These are phyloP conservation scores for Rhododendron molle DNA, from an alignment of 148 eudicot genomes.

Conservation along the genomic window DNA sequence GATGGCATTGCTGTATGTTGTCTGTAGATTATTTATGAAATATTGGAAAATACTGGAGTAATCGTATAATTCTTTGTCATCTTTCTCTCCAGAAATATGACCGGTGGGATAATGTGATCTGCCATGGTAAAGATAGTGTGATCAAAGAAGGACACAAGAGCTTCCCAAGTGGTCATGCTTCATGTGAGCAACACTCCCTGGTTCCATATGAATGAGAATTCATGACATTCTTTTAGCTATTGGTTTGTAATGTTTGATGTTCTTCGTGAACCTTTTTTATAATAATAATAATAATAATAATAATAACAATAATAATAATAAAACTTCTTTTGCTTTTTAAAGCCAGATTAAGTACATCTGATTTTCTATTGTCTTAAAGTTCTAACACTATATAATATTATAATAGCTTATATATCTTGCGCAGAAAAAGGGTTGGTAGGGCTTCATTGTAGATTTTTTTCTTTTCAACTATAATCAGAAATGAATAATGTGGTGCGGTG, in stretches of 20 bases:
- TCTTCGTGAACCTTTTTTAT: neutral
- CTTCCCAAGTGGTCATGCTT: constrained; percentile 92
- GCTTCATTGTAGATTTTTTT: neutral
- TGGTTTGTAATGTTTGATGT: neutral
- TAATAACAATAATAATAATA: too few relatives aligned
- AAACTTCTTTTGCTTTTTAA: neutral
- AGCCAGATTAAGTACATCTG: neutral
- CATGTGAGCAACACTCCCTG: constrained; percentile 44
- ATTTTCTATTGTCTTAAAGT: neutral
- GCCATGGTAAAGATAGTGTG: constrained; percentile 40
- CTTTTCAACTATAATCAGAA: neutral
- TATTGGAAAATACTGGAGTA: neutral
- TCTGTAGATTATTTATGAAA: neutral
- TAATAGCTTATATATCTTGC: neutral
- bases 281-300: too few relatives aligned
- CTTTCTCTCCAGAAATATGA: constrained; percentile 32
- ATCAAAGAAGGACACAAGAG: constrained; percentile 94
- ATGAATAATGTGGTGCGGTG: neutral
- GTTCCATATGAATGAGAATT: neutral
- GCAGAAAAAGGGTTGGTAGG: neutral
- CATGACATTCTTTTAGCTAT: neutral
- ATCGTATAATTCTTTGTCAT: neutral
- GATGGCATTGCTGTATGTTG: constrained; percentile 59
- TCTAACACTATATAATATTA: neutral
- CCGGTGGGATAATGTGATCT: constrained; percentile 40